A percentile compares a stretch with the other conserved stretches of the same genome.
Conservation (phyloP, 129 eudicot genomes). For the Cynara cardunculus region DNA sequence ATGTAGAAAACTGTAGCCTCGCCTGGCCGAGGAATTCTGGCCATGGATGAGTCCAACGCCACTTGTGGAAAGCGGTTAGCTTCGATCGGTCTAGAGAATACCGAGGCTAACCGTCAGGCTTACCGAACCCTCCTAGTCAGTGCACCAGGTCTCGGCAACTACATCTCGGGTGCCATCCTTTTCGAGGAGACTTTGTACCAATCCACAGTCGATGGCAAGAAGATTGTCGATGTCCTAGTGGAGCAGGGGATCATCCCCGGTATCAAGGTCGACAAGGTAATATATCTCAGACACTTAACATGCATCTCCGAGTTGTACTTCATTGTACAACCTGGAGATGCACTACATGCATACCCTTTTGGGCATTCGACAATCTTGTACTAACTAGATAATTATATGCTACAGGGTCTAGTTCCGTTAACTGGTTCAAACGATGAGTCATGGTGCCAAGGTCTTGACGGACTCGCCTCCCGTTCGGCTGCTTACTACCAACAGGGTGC, state of each 20-base stretch:
- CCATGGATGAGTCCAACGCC: conserved; percentile 82
- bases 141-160: conserved; percentile 67
- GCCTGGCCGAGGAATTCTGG: conserved; percentile 74
- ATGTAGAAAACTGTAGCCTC: conserved; percentile 62
- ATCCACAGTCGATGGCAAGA: conserved; percentile 63
- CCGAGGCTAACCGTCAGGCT: conserved; percentile 82
- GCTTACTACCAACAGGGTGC: conserved; percentile 89
- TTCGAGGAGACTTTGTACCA: conserved; percentile 73
- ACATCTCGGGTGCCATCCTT: conserved; percentile 74
- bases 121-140: conserved; percentile 65
- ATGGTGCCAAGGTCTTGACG: conserved; percentile 95
- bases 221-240: conserved; percentile 46
- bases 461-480: conserved; percentile 86
- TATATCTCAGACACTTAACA: background rate
- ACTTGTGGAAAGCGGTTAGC: conserved; percentile 78
- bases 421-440: conserved; percentile 81
- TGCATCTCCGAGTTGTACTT: background rate
- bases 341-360: background rate
- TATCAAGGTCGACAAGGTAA: conserved; percentile 66
- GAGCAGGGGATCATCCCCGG: conserved; percentile 67
- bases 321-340: background rate
- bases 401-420: conserved; percentile 76
- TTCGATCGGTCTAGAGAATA: conserved; percentile 69
- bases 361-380: background rate
- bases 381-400: background rate